Conservation (phyloP, 768 basidiomycete species). For the Epithele typhae region DNA sequence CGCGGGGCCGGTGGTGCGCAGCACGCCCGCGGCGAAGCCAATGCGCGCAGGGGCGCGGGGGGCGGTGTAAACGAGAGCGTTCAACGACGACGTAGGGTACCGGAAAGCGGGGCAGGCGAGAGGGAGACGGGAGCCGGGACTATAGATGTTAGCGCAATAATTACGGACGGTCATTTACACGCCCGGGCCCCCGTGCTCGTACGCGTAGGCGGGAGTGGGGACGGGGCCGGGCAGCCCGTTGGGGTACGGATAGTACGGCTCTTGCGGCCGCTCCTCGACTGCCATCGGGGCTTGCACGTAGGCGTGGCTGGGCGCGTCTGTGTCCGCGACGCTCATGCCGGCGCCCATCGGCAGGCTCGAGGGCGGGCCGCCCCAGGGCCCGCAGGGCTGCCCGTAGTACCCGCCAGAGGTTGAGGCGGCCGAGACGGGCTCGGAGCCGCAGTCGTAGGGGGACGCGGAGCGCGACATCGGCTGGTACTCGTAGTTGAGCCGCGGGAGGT, state of each 20-base stretch:
- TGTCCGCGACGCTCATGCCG: not conserved
- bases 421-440: conserved; percentile 2
- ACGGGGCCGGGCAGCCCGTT: not conserved
- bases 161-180: not conserved
- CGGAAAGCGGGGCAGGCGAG: conserved; percentile 3
- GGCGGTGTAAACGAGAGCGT: conserved; percentile 3
- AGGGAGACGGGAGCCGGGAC: not conserved
- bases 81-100: conserved; percentile 6
- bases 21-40: too few relatives aligned
- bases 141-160: not conserved
- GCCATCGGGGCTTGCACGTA: not conserved
- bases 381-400: conserved; percentile 1
- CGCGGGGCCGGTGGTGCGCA: too few relatives aligned
- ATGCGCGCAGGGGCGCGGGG: not conserved
- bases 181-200: not conserved
- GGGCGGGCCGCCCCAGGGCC: not conserved
- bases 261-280: conserved; percentile 3
- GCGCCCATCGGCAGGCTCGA: not conserved
- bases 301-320: not conserved
- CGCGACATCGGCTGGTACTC: conserved; percentile 5
- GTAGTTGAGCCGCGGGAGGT: conserved; percentile 9
- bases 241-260: conserved; percentile 2
- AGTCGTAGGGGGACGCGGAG: conserved; percentile 4
- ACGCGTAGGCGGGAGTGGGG: not conserved
- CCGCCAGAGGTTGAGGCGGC: conserved; percentile 3